These are phyloP conservation scores for Spergularia bocconei DNA, from an alignment of 148 eudicot genomes.

Conservation along the genomic window DNA sequence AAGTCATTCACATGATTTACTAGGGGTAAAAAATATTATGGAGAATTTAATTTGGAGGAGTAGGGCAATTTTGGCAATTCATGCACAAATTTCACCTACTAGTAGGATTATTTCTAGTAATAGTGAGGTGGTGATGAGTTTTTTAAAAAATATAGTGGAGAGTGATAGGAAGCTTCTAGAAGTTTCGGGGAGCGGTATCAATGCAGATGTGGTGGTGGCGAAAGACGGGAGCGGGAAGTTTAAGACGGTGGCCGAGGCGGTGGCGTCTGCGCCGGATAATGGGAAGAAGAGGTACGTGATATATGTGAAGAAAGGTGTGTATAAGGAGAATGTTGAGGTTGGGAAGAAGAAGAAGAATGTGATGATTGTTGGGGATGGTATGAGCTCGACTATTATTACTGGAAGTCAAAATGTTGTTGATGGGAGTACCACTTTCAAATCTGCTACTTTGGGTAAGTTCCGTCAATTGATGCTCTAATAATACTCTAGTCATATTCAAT, in stretches of 20 bases:
- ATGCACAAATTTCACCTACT: neutral
- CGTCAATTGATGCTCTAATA: neutral
- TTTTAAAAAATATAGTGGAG: neutral
- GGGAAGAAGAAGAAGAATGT: slow-evolving; percentile 28
- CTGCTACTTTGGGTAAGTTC: slow-evolving; percentile 31
- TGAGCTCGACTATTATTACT: slow-evolving; percentile 23
- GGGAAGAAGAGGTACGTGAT: slow-evolving; percentile 23
- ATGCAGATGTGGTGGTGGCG: slow-evolving; percentile 31
- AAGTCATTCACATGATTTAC: neutral
- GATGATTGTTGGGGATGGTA: slow-evolving; percentile 34
- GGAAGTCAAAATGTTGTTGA: slow-evolving; percentile 29
- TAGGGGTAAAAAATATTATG: slow-evolving; percentile 18
- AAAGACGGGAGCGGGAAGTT: slow-evolving; percentile 35
- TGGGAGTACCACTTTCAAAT: slow-evolving; percentile 21
- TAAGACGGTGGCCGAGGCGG: slow-evolving; percentile 26
- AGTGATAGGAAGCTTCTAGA: slow-evolving; percentile 26
- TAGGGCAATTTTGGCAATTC: slow-evolving; percentile 25
- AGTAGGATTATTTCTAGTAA: too few species aligned
- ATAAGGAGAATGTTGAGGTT: slow-evolving; percentile 30
- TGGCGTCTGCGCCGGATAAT: slow-evolving; percentile 28
- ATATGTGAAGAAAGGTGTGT: slow-evolving; percentile 32
- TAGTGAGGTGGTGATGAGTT: too few species aligned
- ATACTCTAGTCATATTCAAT: neutral
- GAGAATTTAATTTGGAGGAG: slow-evolving; percentile 14
- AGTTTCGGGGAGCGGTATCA: neutral